These are phyloP conservation scores for Dalbergia oliveri DNA, from an alignment of 306 rosid species.

Conservation along the genomic window DNA sequence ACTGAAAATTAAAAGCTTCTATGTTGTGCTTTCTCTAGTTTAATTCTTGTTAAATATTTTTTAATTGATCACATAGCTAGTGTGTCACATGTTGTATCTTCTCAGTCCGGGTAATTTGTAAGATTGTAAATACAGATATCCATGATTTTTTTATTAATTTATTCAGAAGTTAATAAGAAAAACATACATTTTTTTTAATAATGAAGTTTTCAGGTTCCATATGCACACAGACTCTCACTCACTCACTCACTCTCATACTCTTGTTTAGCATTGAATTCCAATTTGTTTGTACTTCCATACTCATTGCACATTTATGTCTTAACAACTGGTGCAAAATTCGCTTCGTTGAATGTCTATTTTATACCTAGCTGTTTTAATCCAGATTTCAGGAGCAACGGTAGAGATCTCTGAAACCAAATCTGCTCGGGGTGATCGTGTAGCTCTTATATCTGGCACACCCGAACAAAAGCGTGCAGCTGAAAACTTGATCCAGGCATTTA, in stretches of 20 bases:
- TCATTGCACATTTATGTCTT: conserved; percentile 3
- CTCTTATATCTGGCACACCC: conserved; percentile 86
- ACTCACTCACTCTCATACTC: conserved; percentile 3
- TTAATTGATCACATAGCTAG: background rate
- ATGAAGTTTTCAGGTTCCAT: conserved; percentile 18
- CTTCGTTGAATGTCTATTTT: conserved; percentile 38
- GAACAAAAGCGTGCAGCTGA: conserved; percentile 98
- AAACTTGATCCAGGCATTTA: conserved; percentile 97
- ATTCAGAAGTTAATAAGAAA: conserved; percentile 24
- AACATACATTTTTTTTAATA: background rate
- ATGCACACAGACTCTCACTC: background rate
- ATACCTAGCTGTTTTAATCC: conserved; percentile 53
- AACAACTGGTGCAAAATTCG: background rate
- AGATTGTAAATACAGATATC: background rate
- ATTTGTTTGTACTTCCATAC: conserved; percentile 27
- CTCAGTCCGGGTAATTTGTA: background rate
- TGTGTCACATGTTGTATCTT: background rate
- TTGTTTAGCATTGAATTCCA: conserved; percentile 34
- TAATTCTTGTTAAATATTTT: background rate
- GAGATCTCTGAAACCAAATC: conserved; percentile 85
- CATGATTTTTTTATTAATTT: background rate
- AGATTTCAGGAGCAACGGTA: conserved; percentile 94
- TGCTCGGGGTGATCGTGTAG: conserved; percentile 87
- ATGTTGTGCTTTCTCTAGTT: conserved; percentile 18
- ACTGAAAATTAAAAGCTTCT: background rate